Evolutionary conservation across 495 filamentous ascomycete genomes (phyloP).

Genomic region (Penicillium nucicola): DNA sequence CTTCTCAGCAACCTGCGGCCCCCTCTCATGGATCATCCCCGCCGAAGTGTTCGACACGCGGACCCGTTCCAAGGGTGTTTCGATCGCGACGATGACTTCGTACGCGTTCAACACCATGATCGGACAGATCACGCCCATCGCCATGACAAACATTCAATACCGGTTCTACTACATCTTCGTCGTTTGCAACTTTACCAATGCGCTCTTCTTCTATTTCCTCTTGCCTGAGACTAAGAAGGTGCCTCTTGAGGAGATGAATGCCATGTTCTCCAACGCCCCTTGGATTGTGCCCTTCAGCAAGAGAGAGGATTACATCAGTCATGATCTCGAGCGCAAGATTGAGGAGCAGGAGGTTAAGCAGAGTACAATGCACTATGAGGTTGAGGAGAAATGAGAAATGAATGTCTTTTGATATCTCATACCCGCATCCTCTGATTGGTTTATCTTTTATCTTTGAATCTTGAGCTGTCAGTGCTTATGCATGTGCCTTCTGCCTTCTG

Average conservation of each 20-base stretch:
- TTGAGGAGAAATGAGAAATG: neutral
- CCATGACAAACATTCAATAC: slow-evolving; percentile 51
- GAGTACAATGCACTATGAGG: slow-evolving; percentile 19
- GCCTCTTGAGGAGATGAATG: slow-evolving; percentile 69
- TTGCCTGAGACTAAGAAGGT: slow-evolving; percentile 64
- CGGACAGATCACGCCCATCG: slow-evolving; percentile 63
- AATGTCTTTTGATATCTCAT: no score
- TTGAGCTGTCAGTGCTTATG: no score
- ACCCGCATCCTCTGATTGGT: no score
- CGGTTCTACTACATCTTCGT: slow-evolving; percentile 57
- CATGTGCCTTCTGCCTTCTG: no score
- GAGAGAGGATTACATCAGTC: slow-evolving; percentile 34
- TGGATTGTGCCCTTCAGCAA: slow-evolving; percentile 55
- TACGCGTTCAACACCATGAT: slow-evolving; percentile 76
- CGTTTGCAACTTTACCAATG: slow-evolving; percentile 53
- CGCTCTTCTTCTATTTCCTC: slow-evolving; percentile 60
- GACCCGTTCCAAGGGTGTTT: slow-evolving; percentile 64
- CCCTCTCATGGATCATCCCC: slow-evolving; percentile 61
- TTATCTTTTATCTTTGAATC: no score
- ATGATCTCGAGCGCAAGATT: slow-evolving; percentile 38
- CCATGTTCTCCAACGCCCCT: slow-evolving; percentile 65
- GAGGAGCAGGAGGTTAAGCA: slow-evolving; percentile 39
- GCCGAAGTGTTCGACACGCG: slow-evolving; percentile 70
- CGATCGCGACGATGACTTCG: slow-evolving; percentile 60
- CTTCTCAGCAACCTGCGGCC: slow-evolving; percentile 63